Conservation (phyloP, 2,329 filamentous ascomycete species). For the Aspergillus hortae region DNA sequence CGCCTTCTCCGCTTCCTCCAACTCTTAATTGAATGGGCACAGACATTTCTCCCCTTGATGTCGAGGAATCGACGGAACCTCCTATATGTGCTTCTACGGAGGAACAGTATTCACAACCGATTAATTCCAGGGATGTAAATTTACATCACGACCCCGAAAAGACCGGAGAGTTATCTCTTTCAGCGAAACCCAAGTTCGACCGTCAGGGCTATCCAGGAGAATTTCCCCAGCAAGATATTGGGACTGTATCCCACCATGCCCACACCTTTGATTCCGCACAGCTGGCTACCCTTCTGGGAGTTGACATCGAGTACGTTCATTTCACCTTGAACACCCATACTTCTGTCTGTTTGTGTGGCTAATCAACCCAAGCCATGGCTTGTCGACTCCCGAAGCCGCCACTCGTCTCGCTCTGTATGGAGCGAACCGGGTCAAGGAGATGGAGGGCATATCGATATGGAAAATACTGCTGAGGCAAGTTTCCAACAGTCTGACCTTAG, state of each 20-base stretch:
- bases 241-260: conserved; percentile 18
- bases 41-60: conserved; percentile 34
- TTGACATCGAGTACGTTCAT: conserved; percentile 22
- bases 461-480: conserved; percentile 74
- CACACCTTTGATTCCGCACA: conserved; percentile 21
- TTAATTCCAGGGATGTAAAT: conserved; percentile 18
- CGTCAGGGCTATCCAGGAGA: conserved; percentile 7
- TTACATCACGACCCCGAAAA: conserved; percentile 17
- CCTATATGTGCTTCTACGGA: conserved; percentile 35
- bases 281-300: conserved; percentile 19
- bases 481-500: conserved; percentile 71
- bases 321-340: not conserved
- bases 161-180: conserved; percentile 1
- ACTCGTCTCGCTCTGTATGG: conserved; percentile 64
- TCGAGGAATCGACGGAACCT: conserved; percentile 41
- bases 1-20: not conserved
- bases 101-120: conserved; percentile 19
- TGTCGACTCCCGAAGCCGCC: conserved; percentile 60
- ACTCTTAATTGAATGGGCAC: conserved; percentile 37
- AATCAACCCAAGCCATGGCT: conserved; percentile 50
- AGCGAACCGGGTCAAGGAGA: conserved; percentile 67
- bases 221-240: not conserved
- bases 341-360: not conserved
- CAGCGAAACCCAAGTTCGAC: not conserved
- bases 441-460: conserved; percentile 69